Conservation (phyloP, 2,329 filamentous ascomycete genomes). For the Didymella lethalis region DNA sequence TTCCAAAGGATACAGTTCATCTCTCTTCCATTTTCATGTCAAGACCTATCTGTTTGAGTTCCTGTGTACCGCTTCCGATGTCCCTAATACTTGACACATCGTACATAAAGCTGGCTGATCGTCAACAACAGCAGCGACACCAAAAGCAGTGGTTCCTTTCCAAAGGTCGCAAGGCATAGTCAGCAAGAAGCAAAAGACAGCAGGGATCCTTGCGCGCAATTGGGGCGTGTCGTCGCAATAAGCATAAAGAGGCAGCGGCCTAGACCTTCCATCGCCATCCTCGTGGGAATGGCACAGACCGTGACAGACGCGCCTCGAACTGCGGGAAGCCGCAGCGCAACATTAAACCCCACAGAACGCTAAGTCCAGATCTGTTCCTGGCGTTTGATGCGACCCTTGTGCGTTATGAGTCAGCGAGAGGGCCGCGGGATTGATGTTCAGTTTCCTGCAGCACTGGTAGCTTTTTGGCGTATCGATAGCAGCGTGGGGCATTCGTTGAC, state of each 20-base stretch:
- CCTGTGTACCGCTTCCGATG: not conserved
- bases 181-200: not conserved
- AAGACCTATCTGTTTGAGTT: not conserved
- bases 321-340: constrained; percentile 22
- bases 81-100: no score
- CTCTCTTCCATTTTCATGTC: not conserved
- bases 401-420: constrained; percentile 22
- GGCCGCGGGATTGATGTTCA: constrained; percentile 14
- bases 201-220: constrained; percentile 1
- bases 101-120: not conserved
- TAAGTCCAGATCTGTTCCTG: constrained; percentile 18
- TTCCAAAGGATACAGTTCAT: not conserved
- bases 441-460: constrained; percentile 12
- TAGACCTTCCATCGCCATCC: constrained; percentile 36
- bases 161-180: not conserved
- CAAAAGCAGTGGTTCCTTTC: not conserved
- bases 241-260: constrained; percentile 43
- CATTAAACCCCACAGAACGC: constrained; percentile 21
- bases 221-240: constrained; percentile 45
- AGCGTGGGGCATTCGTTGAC: constrained; percentile 16
- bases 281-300: constrained; percentile 26
- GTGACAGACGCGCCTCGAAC: constrained; percentile 18
- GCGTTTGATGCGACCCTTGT: constrained; percentile 17
- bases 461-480: constrained; percentile 22
- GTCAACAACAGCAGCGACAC: not conserved